Evolutionary conservation across 768 basidiomycete genomes (phyloP), one percentile per base, ranked within the genome.

Genomic region (Cystoderma amianthinum): DNA sequence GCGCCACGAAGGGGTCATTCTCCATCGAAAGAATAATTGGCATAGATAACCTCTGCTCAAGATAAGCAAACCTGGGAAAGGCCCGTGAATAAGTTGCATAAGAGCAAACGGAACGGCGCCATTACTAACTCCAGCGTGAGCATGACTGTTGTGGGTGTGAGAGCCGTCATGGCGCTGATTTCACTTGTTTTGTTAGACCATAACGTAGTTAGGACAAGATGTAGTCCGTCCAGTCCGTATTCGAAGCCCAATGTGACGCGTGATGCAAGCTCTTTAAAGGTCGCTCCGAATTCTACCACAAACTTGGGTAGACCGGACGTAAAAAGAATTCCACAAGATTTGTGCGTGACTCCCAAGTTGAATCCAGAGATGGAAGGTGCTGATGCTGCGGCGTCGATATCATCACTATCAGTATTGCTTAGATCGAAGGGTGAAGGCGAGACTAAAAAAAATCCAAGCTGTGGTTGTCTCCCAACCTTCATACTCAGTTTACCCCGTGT

Each of bases 21-120:
- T 78, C 68, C 21, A 68, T 59, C 0, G 81, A 73, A 38, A 85
- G 62, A 12, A 72, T 51, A 24, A 85, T 69, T 7, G 84, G 84
- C 9, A 84, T 39, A 11, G 68, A 59, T 43, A 82, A 59, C 46
- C 66, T 66, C 53, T 83, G 82, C 46, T 77, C 74, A 39, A 78
- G 57, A 54, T 81, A 77, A 23, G 64, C 57, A 36, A 76, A 53
- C 44, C 83, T 85, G 47, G 19, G 42, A 28, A 42, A n/a, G 12
- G 34, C 44, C 15, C 38, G 39, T 44, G 47, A 50, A 45, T 55
- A 16, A 36, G 18, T 36, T 36, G 18, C 6, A 15, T 32, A 18
- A 37, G 45, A 47, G 23, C 40, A 39, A 16, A 21, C 39, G 44
- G 46, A 44, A 45, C 33, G n/a, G n/a, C 44, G 46, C 16, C 23